Evolutionary conservation across 208 protist species (phyloP), one percentile per base, ranked within the genome.

Genomic region (Crithidia sp.): DNA sequence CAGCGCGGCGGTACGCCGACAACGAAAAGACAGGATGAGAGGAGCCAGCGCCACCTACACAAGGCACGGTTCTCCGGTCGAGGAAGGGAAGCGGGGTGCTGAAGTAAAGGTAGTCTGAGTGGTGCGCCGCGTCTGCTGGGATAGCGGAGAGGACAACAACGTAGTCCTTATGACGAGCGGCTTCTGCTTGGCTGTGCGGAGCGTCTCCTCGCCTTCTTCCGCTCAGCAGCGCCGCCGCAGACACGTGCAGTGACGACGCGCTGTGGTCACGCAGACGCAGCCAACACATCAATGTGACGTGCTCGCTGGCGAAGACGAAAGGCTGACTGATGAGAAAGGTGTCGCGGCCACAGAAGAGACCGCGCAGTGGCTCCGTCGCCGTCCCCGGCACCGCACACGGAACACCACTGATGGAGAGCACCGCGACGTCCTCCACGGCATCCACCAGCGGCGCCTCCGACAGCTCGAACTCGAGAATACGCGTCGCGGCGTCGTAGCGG

Each of bases 291-390:
- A 71, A 37, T 16, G 40, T 28, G 3, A 56, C 61, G 13, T 10
- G 0, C 17, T 61, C 70, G 28, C 43, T 4, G 45, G 37, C 54
- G 40, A 75, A 63, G 2, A 57, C 55, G 19, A 79, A 75, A 4
- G 67, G 68, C 3, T 4, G 41, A 5, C 76, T 65, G 7, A 81
- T 65, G 14, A 66, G 8, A 60, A 84, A 84, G 7, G 65, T 57
- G 65, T 81, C 75, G 4, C 57, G 61, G 7, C 79, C 74, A 57
- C 66, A 77, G 55, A 84, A 84, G 17, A 76, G 71, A 3, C 69
- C 79, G 0, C 50, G n/a, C 44, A 67, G 60, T 28, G 14, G 37
- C 7, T 19, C 45, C 14, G 43, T 8, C 8, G 60, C 4, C 36
- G 6, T 37, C 64, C 47, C 54, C 41, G 60, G 47, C 7, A 7